A percentile compares a stretch with the other conserved stretches of the same genome.
These are phyloP conservation scores for Colletotrichum eremochloae DNA, from an alignment of 2,329 filamentous ascomycete species.

Conservation along the genomic window DNA sequence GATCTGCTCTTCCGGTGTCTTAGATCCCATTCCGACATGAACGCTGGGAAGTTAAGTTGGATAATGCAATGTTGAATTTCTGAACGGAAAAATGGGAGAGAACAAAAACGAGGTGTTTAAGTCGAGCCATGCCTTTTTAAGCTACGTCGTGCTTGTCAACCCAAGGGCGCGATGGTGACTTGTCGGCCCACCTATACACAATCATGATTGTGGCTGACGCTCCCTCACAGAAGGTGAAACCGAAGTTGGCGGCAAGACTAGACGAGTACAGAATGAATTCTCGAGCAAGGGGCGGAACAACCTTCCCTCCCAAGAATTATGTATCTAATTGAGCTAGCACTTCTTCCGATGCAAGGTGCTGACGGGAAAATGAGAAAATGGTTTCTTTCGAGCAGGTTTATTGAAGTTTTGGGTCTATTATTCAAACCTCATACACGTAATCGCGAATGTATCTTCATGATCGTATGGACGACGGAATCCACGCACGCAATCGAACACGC, in stretches of 20 bases:
- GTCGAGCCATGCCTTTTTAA: background rate
- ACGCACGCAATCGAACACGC: background rate
- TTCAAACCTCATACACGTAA: background rate
- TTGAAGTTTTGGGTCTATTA: background rate
- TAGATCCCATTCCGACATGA: slow-evolving; percentile 54
- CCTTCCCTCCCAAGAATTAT: background rate
- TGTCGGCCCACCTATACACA: background rate
- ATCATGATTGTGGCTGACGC: background rate
- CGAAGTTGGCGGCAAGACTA: slow-evolving; percentile 17
- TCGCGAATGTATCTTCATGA: background rate
- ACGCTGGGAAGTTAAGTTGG: background rate
- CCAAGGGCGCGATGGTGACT: background rate
- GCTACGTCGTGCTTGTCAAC: background rate
- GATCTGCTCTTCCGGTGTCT: slow-evolving; percentile 54
- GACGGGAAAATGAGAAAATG: background rate
- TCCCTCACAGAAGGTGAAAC: slow-evolving; percentile 13
- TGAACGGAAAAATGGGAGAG: background rate
- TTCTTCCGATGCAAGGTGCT: background rate
- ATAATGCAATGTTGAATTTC: background rate
- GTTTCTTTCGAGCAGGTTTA: background rate
- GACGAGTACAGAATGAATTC: slow-evolving; percentile 7
- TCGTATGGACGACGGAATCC: background rate
- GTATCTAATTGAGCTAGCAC: background rate
- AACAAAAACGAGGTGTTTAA: background rate
- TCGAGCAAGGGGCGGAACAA: background rate